These are phyloP conservation scores for Choanephora cucurbitarum DNA, from an alignment of 371 early-diverging fungal genomes.

Conservation along the genomic window DNA sequence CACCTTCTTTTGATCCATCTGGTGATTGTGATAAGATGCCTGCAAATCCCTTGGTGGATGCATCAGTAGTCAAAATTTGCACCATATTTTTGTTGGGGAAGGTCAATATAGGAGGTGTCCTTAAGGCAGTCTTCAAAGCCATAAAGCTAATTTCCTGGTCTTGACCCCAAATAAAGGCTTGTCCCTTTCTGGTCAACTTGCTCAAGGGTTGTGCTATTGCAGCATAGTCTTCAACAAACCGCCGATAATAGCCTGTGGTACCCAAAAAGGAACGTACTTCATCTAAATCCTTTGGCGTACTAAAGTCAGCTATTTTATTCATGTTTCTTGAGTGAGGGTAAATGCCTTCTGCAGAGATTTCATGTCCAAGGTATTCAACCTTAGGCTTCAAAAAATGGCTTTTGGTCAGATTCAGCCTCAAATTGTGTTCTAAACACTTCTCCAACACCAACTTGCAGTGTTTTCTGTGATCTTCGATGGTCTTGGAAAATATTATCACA, in stretches of 20 bases:
- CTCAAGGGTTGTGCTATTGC: slow-evolving; percentile 15
- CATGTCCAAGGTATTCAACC: slow-evolving; percentile 41
- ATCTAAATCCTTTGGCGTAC: slow-evolving; percentile 14
- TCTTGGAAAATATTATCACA: slow-evolving; percentile 41
- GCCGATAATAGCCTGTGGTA: slow-evolving; percentile 31
- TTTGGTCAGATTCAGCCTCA: slow-evolving; percentile 43
- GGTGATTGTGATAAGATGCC: slow-evolving; percentile 37
- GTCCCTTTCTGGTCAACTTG: slow-evolving; percentile 11
- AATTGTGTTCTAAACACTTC: slow-evolving; percentile 21
- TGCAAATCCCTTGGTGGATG: slow-evolving; percentile 33
- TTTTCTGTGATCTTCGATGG: slow-evolving; percentile 33
- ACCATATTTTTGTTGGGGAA: slow-evolving; percentile 26
- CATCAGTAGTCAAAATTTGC: slow-evolving; percentile 41
- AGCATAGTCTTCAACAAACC: slow-evolving; percentile 27
- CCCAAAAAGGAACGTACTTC: slow-evolving; percentile 37
- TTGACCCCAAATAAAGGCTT: slow-evolving; percentile 16
- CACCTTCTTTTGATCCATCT: slow-evolving; percentile 18
- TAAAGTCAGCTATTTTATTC: slow-evolving; percentile 2
- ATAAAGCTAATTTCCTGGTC: slow-evolving; percentile 27
- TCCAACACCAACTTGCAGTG: slow-evolving; percentile 34
- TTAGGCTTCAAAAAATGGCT: slow-evolving; percentile 29
- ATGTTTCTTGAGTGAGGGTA: slow-evolving; percentile 13
- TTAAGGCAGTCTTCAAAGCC: slow-evolving; percentile 17
- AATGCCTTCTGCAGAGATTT: slow-evolving; percentile 32
- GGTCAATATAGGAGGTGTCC: slow-evolving; percentile 22